Evolutionary conservation across 805 yeast genomes (phyloP).

Genomic region (Cyberlindnera veronae): DNA sequence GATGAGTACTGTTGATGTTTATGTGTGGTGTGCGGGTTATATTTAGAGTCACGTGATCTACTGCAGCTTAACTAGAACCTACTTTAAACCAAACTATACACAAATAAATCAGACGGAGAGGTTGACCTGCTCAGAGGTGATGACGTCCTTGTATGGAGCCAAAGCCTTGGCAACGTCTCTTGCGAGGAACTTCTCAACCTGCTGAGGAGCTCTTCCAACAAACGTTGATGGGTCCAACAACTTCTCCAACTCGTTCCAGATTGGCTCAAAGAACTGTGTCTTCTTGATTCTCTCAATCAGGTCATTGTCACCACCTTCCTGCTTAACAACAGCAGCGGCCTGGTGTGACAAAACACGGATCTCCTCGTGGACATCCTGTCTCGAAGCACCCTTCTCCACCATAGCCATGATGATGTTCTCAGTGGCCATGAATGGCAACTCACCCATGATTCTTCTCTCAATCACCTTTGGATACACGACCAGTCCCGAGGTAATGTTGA

Average conservation of each 20-base stretch:
- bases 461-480: slow-evolving; percentile 99
- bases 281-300: slow-evolving; percentile 81
- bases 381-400: slow-evolving; percentile 96
- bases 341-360: slow-evolving; percentile 96
- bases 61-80: too few species aligned
- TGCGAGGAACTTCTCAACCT: slow-evolving; percentile 87
- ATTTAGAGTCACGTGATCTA: too few species aligned
- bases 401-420: slow-evolving; percentile 99
- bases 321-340: slow-evolving; percentile 96
- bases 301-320: slow-evolving; percentile 98
- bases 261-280: slow-evolving; percentile 81
- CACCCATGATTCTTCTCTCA: slow-evolving; percentile 91
- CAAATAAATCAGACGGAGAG: slow-evolving; percentile 71
- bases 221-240: slow-evolving; percentile 90
- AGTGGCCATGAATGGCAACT: slow-evolving; percentile 99
- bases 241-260: slow-evolving; percentile 76
- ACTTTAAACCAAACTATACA: too few species aligned
- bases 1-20: too few species aligned
- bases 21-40: too few species aligned
- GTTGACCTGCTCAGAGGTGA: slow-evolving; percentile 68
- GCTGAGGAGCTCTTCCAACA: slow-evolving; percentile 98
- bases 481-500: slow-evolving; percentile 89
- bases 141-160: slow-evolving; percentile 53
- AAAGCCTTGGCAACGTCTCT: slow-evolving; percentile 83
- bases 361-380: slow-evolving; percentile 98